Evolutionary conservation across 352 stramenopile species (phyloP), one percentile per base, ranked within the genome.

Genomic region (Phytophthora brassicae): DNA sequence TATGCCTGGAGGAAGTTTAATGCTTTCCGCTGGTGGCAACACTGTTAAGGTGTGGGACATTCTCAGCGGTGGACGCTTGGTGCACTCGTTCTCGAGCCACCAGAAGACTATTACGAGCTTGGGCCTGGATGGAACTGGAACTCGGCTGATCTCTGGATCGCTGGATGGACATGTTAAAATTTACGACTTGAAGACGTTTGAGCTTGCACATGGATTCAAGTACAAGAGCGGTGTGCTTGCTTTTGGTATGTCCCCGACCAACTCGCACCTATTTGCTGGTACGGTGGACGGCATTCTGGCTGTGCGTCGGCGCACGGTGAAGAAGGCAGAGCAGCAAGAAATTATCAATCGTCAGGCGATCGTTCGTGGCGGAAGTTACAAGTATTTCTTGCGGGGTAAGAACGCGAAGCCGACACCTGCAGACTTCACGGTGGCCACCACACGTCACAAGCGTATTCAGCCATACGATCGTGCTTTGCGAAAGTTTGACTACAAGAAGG

Each of bases 401-500:
- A 92, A 94, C 57, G 77, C 82, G 31, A 92, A 92, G 65, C 81
- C 86, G 0, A 60, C 73, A 28, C 69, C 74, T 19, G 78, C 76
- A 36, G 86, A 97, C 68, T 94, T 92, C 45, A 88, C 79, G 24
- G 85, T 95, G 38, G 77, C 83, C 22, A 85, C 68, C 23, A 80
- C 86, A 38, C 90, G 94, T 48, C 89, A 97, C 64, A 89, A 91
- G 63, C 93, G 93, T 60, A 88, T 98, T 20, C 79, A 86, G 41
- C 84, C 90, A 45, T 98, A 98, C 75, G 96, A 99, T 75, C 64
- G 84, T 29, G 81, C 94, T 13, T 66, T 99, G 45, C 93, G 92
- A 26, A 93, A 98, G 71, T 99, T 99, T 69, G 85, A 97, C 60
- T 98, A 99, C 79, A 92, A 91, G 51, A 94, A 96, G 70, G 96